Evolutionary conservation across 495 filamentous ascomycete genomes (phyloP).

Genomic region (Thermothielavioides terrestris): DNA sequence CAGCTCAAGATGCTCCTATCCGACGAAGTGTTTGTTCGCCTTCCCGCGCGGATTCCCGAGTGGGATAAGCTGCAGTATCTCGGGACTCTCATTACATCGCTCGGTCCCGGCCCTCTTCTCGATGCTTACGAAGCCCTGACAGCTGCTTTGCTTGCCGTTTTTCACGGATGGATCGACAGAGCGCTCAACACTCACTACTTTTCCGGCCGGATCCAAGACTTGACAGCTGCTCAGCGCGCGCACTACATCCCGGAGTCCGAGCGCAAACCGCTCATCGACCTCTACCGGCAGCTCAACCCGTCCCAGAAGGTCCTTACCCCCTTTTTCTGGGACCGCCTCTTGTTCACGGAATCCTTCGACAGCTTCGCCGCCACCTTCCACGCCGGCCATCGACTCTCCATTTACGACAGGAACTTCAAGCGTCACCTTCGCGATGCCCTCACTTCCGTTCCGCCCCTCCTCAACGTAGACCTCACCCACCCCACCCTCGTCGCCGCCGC

Average conservation of each 20-base stretch:
- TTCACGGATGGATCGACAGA: constrained; percentile 4
- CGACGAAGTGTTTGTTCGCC: constrained; percentile 10
- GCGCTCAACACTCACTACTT: constrained; percentile 3
- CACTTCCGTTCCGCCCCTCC: too few species aligned
- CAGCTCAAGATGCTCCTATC: constrained; percentile 11
- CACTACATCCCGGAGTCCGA: constrained; percentile 22
- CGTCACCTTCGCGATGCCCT: not conserved
- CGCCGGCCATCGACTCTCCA: not conserved
- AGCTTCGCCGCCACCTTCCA: not conserved
- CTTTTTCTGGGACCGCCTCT: constrained; percentile 25
- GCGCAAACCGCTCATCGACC: not conserved
- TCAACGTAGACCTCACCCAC: not conserved
- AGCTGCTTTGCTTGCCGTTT: constrained; percentile 10
- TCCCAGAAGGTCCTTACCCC: constrained; percentile 24
- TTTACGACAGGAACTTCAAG: not conserved
- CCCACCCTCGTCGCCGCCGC: not conserved
- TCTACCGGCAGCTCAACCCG: constrained; percentile 17
- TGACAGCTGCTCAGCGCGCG: constrained; percentile 18
- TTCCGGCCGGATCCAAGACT: not conserved
- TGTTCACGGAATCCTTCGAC: not conserved
- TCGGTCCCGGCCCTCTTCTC: constrained; percentile 34
- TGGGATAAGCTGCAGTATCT: constrained; percentile 14
- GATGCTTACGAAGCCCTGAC: constrained; percentile 20
- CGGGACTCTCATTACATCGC: not conserved
- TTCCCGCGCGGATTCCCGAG: constrained; percentile 1